Base-by-base conservation (phyloP, 2,329 filamentous ascomycete species). In the Juglanconis juglandina region DNA sequence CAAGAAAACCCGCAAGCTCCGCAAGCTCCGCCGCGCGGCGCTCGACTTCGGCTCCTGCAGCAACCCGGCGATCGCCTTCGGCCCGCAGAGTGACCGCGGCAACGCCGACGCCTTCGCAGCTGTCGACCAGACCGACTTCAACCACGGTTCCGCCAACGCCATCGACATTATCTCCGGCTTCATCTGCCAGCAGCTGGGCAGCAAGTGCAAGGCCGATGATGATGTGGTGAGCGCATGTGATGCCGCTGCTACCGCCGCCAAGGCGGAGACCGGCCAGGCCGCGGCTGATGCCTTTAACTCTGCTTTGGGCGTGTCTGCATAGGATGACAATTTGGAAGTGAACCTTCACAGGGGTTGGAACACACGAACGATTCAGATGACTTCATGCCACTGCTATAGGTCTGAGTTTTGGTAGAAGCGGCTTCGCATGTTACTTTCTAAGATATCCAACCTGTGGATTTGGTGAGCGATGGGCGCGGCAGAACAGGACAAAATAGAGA, bases 61-160 rank as follows among this genome's bases (percentile, higher is more conserved):
- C 59, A 74, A 78, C 66, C 77, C 81, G 5, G 75, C 77, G 61
- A 79, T 85, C 67, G 68, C 73, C 58, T 84, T 84, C 70, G 79
- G 76, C 35, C 66, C 65, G 3, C 77, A 77, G 11, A 73, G 80
- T 48, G 78, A 83, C 66, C 79, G 80, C 49, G 78, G 78, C 66
- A 70, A 78, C 65, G 73, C 74, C 69, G 69, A 70, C 14, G 72
- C 74, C 41, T 79, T 79, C 67, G 71, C 73, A 55, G 71, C 75
- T 53, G 74, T 68, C 44, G 72, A 77, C 67, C 58, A 64, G 39
- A 70, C 68, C 53, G 73, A 77, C 68, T 85, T 84, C 73, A 76
- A 73, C 69, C 82, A 84, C 70, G 81, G 81, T 56, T 81, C 79
- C 3, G 81, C 81, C 3, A 68, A 68, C 24, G 68, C 69, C 64